A percentile compares a stretch with the other conserved stretches of the same genome.
Conservation (phyloP, 2,329 filamentous ascomycete species). For the Paradendryphiella salina region DNA sequence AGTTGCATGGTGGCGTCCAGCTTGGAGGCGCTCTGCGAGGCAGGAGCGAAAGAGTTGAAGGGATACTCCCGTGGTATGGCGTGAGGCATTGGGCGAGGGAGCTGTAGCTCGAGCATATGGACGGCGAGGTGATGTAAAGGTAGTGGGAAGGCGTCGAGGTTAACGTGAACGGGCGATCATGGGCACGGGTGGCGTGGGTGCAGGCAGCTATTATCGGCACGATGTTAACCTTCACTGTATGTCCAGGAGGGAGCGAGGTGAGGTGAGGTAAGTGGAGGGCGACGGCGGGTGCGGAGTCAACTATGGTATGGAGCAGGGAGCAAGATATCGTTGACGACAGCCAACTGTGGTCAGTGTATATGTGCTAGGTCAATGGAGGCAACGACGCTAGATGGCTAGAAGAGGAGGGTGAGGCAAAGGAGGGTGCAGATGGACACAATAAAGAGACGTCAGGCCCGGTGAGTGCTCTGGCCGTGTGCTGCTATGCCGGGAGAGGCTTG, state of each 20-base stretch:
- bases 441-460: conserved; percentile 21
- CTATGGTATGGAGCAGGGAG: conserved; percentile 34
- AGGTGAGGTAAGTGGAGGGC: conserved; percentile 7
- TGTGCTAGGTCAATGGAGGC: conserved; percentile 36
- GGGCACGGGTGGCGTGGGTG: conserved; percentile 13
- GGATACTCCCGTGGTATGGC: conserved; percentile 43
- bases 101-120: conserved; percentile 49
- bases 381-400: conserved; percentile 16
- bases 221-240: conserved; percentile 27
- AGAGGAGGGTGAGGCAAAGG: conserved; percentile 21
- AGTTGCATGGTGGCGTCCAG: conserved; percentile 42
- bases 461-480: conserved; percentile 6
- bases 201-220: conserved; percentile 21
- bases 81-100: conserved; percentile 48
- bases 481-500: conserved; percentile 21
- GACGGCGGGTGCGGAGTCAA: neutral
- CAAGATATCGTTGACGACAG: conserved; percentile 39
- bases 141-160: conserved; percentile 16
- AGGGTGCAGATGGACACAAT: conserved; percentile 22
- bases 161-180: conserved; percentile 23
- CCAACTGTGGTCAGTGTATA: conserved; percentile 28
- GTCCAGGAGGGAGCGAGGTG: conserved; percentile 14
- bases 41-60: conserved; percentile 40
- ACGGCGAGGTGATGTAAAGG: conserved; percentile 20
- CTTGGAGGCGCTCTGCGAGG: conserved; percentile 29